These are phyloP conservation scores for Leccinum boreale DNA, from an alignment of 768 basidiomycete species.

Conservation along the genomic window DNA sequence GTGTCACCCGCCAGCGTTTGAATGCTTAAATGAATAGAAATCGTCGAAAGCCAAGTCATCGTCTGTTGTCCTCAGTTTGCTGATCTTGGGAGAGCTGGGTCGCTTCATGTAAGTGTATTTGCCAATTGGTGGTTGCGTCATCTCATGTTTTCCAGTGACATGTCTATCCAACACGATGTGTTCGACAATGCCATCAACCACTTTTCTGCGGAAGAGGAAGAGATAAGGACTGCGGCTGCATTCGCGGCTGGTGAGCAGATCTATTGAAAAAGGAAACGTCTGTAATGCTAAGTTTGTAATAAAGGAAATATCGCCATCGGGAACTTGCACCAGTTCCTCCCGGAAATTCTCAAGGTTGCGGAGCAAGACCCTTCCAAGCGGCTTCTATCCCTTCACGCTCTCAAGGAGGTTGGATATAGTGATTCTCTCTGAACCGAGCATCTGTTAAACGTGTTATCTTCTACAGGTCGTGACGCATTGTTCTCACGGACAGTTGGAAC, in stretches of 20 bases:
- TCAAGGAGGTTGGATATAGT: constrained; percentile 70
- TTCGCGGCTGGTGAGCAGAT: constrained; percentile 81
- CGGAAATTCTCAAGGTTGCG: constrained; percentile 75
- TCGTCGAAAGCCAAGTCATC: constrained; percentile 62
- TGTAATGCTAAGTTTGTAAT: neutral
- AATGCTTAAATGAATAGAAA: constrained; percentile 32
- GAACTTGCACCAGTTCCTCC: constrained; percentile 83
- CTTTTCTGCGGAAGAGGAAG: constrained; percentile 79
- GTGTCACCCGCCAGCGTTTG: neutral
- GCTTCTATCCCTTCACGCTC: constrained; percentile 82
- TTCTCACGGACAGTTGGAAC: constrained; percentile 77
- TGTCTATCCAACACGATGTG: constrained; percentile 75
- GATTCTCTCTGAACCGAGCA: neutral
- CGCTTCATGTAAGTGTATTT: constrained; percentile 64
- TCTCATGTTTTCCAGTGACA: constrained; percentile 56
- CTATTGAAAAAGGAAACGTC: neutral
- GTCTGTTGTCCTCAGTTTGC: constrained; percentile 74
- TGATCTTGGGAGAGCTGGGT: constrained; percentile 91
- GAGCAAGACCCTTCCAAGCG: constrained; percentile 76
- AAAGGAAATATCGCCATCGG: constrained; percentile 96
- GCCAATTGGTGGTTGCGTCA: neutral
- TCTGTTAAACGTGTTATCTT: neutral
- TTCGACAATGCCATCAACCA: constrained; percentile 72
- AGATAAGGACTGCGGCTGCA: constrained; percentile 85
- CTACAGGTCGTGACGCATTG: constrained; percentile 87